Evolutionary conservation across 129 eudicot genomes (phyloP).

Genomic region (Ambrosia artemisiifolia): DNA sequence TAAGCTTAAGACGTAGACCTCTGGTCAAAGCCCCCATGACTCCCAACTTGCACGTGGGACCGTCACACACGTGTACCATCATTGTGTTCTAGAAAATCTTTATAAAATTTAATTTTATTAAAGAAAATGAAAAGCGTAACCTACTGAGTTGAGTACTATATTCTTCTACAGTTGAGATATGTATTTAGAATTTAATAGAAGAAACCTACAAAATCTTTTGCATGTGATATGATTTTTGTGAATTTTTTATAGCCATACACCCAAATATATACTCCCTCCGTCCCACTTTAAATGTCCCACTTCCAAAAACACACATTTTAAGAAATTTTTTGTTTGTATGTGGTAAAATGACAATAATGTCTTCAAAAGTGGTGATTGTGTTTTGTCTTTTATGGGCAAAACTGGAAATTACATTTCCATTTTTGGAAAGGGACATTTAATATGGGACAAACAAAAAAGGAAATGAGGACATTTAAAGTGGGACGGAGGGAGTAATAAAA

Average conservation of each 20-base stretch:
- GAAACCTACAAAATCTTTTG: conserved; percentile 16
- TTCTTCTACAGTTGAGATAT: conserved; percentile 11
- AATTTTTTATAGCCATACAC: not conserved
- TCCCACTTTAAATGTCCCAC: too few species aligned
- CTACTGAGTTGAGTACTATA: conserved; percentile 4
- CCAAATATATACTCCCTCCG: not conserved
- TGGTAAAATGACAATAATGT: too few species aligned
- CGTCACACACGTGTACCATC: conserved; percentile 33
- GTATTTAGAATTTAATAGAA: not conserved
- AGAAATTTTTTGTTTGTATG: too few species aligned
- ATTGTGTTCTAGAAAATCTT: conserved; percentile 13
- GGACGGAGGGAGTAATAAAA: too few species aligned
- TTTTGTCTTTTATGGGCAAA: too few species aligned
- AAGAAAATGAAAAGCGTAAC: not conserved
- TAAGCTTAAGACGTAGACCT: conserved; percentile 24
- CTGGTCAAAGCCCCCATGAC: conserved; percentile 22
- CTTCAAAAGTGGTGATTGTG: too few species aligned
- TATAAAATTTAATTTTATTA: conserved; percentile 1
- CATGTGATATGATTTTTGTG: conserved; percentile 24
- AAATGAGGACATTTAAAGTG: too few species aligned
- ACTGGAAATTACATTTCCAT: too few species aligned
- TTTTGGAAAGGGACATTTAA: too few species aligned
- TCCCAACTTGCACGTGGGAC: conserved; percentile 30
- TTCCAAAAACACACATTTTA: too few species aligned
- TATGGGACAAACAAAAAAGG: too few species aligned